phyloP scores from a whole-genome alignment of 164 flowering plant species.

The Umbellularia californica region DNA sequence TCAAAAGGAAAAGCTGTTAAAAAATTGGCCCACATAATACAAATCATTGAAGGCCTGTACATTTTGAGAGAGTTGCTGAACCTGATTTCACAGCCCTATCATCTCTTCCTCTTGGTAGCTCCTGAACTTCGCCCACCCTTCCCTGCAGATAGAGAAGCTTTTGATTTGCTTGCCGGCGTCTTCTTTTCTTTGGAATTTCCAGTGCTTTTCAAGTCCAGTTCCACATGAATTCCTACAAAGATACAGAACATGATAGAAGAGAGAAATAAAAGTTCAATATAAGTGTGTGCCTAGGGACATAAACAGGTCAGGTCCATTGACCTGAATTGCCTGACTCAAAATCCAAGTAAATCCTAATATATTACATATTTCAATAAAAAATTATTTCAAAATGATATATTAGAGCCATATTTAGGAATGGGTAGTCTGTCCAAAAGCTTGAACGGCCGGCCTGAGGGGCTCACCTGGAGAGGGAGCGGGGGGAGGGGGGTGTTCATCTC shows the following conservation, averaged over 20 bases:
- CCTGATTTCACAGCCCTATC: conserved; percentile 15
- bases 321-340: neutral
- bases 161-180: conserved; percentile 50
- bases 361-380: neutral
- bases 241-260: neutral
- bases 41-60: neutral
- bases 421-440: too few relatives aligned
- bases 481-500: too few relatives aligned
- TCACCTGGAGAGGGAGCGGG: too few relatives aligned
- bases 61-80: neutral
- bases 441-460: too few relatives aligned
- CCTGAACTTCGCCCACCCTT: conserved; percentile 55
- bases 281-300: neutral
- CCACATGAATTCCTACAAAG: conserved; percentile 59
- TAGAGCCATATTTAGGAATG: neutral
- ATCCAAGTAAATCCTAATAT: too few relatives aligned
- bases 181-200: conserved; percentile 49
- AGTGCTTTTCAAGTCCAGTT: conserved; percentile 60
- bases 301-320: neutral
- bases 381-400: neutral
- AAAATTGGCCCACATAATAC: neutral
- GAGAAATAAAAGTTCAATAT: neutral
- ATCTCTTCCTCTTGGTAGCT: conserved; percentile 67
- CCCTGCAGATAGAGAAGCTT: conserved; percentile 32
- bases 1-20: neutral